These are phyloP conservation scores for Lomentospora prolificans DNA, from an alignment of 2,329 filamentous ascomycete genomes.

Conservation along the genomic window DNA sequence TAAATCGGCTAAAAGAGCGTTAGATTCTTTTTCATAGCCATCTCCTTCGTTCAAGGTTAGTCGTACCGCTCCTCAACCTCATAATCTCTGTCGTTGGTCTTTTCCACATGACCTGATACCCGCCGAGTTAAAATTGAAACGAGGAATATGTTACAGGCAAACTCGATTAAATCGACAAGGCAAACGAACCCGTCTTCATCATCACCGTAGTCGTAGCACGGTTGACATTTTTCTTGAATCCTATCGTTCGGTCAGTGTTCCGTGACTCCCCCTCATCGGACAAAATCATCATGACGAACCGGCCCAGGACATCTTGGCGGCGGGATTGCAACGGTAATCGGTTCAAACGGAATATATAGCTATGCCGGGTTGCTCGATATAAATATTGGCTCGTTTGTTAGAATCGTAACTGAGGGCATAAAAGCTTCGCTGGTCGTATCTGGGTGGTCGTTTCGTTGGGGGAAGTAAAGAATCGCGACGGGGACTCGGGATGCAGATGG, in stretches of 20 bases:
- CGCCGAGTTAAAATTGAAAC: not conserved
- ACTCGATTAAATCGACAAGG: not conserved
- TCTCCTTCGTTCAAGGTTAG: no score
- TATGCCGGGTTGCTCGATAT: not conserved
- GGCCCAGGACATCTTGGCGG: slow-evolving; percentile 57
- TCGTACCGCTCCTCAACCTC: slow-evolving; percentile 84
- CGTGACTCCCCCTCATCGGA: slow-evolving; percentile 6
- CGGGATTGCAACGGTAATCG: not conserved
- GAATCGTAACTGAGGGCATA: not conserved
- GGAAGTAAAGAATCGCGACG: not conserved
- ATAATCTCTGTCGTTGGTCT: slow-evolving; percentile 97
- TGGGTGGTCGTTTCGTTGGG: not conserved
- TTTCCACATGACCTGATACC: slow-evolving; percentile 76
- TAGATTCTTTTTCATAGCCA: slow-evolving; percentile 13
- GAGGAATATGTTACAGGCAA: not conserved
- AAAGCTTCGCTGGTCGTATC: not conserved
- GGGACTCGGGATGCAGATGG: not conserved
- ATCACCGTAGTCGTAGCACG: slow-evolving; percentile 98
- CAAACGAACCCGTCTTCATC: slow-evolving; percentile 82
- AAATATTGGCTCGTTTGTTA: not conserved
- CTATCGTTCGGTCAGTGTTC: slow-evolving; percentile 22
- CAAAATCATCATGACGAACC: slow-evolving; percentile 30
- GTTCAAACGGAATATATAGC: not conserved
- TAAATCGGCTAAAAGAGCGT: slow-evolving; percentile 62
- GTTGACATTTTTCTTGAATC: slow-evolving; percentile 78